A percentile compares a stretch with the other conserved stretches of the same genome.
phyloP scores from a whole-genome alignment of 2,329 filamentous ascomycete species.

The Laburnicola sp. region DNA sequence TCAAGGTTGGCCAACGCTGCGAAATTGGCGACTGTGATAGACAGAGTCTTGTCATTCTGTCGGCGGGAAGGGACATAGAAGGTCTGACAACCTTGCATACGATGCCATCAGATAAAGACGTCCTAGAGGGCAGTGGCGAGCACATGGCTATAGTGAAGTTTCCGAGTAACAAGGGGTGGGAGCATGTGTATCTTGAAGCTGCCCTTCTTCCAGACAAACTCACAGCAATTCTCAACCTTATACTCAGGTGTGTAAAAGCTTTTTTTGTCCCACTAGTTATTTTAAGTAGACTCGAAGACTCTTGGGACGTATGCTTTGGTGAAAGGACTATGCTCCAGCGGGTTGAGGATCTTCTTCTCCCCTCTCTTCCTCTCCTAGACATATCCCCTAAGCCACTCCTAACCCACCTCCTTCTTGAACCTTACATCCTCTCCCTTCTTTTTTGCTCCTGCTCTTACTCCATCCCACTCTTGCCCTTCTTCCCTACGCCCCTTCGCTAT shows the following conservation, averaged over 20 bases:
- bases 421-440: constrained; percentile 56
- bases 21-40: too few species aligned
- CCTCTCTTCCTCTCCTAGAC: constrained; percentile 73
- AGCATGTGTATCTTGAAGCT: constrained; percentile 87
- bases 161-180: constrained; percentile 93
- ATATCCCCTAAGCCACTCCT: constrained; percentile 67
- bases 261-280: constrained; percentile 95
- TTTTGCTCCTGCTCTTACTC: too few species aligned
- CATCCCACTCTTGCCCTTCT: too few species aligned
- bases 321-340: constrained; percentile 66
- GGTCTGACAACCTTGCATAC: constrained; percentile 87
- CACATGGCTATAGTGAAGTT: constrained; percentile 86
- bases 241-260: constrained; percentile 84
- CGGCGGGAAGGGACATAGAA: constrained; percentile 69
- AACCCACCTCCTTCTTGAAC: constrained; percentile 65
- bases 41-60: too few species aligned
- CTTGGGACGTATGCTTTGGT: constrained; percentile 86
- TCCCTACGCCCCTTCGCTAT: too few species aligned
- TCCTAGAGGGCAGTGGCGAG: constrained; percentile 86
- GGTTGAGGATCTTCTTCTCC: constrained; percentile 78
- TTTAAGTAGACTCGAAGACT: constrained; percentile 88
- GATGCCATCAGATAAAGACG: constrained; percentile 82
- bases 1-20: too few species aligned
- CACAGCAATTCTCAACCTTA: not conserved
- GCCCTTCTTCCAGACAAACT: constrained; percentile 47